Evolutionary conservation across 2,329 filamentous ascomycete genomes (phyloP).

Genomic region (Colletotrichum lentis): DNA sequence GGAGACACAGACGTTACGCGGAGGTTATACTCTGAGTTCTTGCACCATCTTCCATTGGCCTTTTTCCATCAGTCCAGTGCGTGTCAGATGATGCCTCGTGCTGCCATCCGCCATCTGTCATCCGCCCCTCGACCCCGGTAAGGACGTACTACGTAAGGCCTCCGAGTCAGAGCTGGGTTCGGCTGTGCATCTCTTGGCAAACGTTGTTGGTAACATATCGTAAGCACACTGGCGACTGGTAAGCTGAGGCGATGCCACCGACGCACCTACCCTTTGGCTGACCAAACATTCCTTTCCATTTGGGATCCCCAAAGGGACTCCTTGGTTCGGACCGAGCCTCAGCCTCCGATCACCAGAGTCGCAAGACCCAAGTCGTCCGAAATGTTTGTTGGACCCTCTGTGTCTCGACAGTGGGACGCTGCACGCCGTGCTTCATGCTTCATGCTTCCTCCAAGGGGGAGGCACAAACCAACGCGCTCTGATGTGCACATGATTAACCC

Average conservation of each 20-base stretch:
- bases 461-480: too few species aligned
- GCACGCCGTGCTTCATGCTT: slow-evolving; percentile 29
- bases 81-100: background rate
- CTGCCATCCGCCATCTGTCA: slow-evolving; percentile 2
- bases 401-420: slow-evolving; percentile 16
- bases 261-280: slow-evolving; percentile 6
- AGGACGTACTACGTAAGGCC: too few species aligned
- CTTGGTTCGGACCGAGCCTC: slow-evolving; percentile 21
- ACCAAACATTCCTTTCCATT: slow-evolving; percentile 23
- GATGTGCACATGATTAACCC: too few species aligned
- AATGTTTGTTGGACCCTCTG: slow-evolving; percentile 10
- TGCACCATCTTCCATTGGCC: background rate
- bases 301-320: background rate
- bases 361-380: slow-evolving; percentile 17
- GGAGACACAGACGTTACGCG: background rate
- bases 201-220: slow-evolving; percentile 11
- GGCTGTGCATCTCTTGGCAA: slow-evolving; percentile 14
- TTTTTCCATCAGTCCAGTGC: background rate
- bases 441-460: slow-evolving; percentile 3
- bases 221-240: background rate
- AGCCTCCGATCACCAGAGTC: background rate
- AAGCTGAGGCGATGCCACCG: background rate
- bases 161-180: slow-evolving; percentile 13
- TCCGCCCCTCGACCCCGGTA: background rate
- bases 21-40: too few species aligned